Percentiles rank a stretch among this genome's conserved stretches.
These are phyloP conservation scores for Fusarium tanahbumbuense DNA, from an alignment of 2,329 filamentous ascomycete species.

Conservation along the genomic window DNA sequence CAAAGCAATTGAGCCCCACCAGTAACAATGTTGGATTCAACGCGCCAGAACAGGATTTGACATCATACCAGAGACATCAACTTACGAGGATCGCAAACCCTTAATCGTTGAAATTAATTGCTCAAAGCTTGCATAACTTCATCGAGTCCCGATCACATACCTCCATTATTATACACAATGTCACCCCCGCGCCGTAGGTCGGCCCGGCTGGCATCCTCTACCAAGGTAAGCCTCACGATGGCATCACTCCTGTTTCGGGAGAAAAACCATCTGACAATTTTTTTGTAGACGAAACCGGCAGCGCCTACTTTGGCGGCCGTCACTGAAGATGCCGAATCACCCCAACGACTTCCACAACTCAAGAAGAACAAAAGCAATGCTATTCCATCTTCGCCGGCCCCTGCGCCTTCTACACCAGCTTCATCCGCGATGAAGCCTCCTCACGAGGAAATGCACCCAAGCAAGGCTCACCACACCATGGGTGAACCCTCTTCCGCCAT, in stretches of 20 bases:
- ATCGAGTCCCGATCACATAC: constrained; percentile 22
- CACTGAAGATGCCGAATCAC: constrained; percentile 57
- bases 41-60: constrained; percentile 45
- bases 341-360: constrained; percentile 44
- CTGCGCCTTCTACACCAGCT: constrained; percentile 68
- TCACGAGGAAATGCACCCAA: constrained; percentile 90
- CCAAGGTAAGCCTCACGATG: constrained; percentile 51
- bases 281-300: constrained; percentile 47
- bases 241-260: constrained; percentile 13
- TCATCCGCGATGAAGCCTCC: constrained; percentile 76
- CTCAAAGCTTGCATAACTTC: constrained; percentile 29
- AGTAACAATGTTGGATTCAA: constrained; percentile 35
- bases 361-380: constrained; percentile 47
- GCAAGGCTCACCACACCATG: constrained; percentile 80
- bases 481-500: constrained; percentile 83
- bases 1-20: constrained; percentile 43
- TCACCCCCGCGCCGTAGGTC: constrained; percentile 59
- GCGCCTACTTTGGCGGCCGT: constrained; percentile 56
- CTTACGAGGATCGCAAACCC: constrained; percentile 42
- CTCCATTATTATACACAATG: constrained; percentile 47
- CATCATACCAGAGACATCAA: constrained; percentile 46
- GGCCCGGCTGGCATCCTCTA: constrained; percentile 55
- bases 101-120: constrained; percentile 42
- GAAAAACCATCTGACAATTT: constrained; percentile 24
- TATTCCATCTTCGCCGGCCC: constrained; percentile 51